Conservation (phyloP, 2,329 filamentous ascomycete species). For the Botrytis pseudocinerea region DNA sequence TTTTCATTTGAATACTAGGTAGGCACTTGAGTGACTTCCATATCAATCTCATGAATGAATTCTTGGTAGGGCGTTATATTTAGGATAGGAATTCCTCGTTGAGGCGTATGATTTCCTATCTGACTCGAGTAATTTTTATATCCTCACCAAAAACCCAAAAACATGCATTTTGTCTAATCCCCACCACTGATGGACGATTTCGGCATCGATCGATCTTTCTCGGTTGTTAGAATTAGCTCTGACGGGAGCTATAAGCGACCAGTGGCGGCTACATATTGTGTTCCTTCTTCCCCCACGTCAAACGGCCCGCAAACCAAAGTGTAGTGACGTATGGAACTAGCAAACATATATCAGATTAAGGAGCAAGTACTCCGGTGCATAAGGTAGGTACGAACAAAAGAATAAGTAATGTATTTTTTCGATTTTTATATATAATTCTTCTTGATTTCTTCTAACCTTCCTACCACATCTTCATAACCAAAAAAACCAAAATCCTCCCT, state of each 20-base stretch:
- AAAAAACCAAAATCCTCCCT: not conserved
- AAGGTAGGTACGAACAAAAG: not conserved
- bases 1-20: not conserved
- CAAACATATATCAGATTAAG: slow-evolving; percentile 8
- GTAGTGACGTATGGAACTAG: slow-evolving; percentile 13
- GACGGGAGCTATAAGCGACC: not conserved
- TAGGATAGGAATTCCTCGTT: not conserved
- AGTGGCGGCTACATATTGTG: not conserved
- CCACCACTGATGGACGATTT: not conserved
- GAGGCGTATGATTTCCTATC: not conserved
- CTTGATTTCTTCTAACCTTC: not conserved
- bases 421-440: not conserved
- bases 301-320: slow-evolving; percentile 8
- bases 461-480: not conserved
- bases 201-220: not conserved
- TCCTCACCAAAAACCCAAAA: too few species aligned
- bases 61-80: not conserved
- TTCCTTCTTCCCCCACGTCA: not conserved
- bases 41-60: not conserved
- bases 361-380: slow-evolving; percentile 15
- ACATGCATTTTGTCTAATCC: not conserved
- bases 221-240: not conserved
- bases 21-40: not conserved
- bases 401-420: not conserved
- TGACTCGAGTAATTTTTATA: not conserved